Evolutionary conservation across 208 protist genomes (phyloP).

Genomic region (Wallacemonas sp.): DNA sequence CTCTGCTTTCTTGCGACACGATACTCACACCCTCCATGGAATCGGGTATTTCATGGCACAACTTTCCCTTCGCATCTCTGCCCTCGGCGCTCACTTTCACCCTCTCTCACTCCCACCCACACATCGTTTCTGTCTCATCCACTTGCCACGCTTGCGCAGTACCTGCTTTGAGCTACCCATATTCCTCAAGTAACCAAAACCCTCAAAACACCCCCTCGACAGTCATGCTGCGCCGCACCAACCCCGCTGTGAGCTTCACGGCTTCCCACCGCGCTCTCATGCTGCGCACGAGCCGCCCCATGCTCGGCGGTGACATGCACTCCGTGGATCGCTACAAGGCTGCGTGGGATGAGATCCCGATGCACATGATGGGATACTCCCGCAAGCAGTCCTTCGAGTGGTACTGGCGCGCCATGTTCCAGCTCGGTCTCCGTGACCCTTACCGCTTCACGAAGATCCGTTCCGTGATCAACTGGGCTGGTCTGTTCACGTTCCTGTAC

Average conservation of each 20-base stretch:
- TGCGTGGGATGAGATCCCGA: conserved; percentile 81
- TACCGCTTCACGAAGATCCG: conserved; percentile 74
- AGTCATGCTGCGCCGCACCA: conserved; percentile 72
- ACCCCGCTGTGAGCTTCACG: conserved; percentile 81
- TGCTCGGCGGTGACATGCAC: conserved; percentile 80
- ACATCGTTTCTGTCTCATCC: conserved; percentile 7
- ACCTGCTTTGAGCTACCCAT: conserved; percentile 16
- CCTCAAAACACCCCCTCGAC: not conserved
- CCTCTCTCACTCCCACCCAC: too few species aligned
- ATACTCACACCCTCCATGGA: too few species aligned
- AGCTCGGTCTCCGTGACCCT: conserved; percentile 73
- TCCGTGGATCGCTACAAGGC: conserved; percentile 81
- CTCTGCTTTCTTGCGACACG: too few species aligned
- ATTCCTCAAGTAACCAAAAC: not conserved
- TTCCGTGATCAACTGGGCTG: conserved; percentile 68
- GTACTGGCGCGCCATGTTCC: conserved; percentile 76
- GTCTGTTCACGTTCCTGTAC: conserved; percentile 67
- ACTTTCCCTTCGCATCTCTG: too few species aligned
- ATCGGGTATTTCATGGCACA: too few species aligned
- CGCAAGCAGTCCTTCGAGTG: conserved; percentile 78
- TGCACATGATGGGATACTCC: conserved; percentile 64
- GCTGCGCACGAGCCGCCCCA: conserved; percentile 57
- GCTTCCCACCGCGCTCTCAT: conserved; percentile 75
- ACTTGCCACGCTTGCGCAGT: conserved; percentile 11
- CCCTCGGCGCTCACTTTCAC: too few species aligned